Percentiles rank a stretch among this genome's conserved stretches.
Evolutionary conservation across 257 asterid species (phyloP).

Genomic region (Solanum bukasovii): DNA sequence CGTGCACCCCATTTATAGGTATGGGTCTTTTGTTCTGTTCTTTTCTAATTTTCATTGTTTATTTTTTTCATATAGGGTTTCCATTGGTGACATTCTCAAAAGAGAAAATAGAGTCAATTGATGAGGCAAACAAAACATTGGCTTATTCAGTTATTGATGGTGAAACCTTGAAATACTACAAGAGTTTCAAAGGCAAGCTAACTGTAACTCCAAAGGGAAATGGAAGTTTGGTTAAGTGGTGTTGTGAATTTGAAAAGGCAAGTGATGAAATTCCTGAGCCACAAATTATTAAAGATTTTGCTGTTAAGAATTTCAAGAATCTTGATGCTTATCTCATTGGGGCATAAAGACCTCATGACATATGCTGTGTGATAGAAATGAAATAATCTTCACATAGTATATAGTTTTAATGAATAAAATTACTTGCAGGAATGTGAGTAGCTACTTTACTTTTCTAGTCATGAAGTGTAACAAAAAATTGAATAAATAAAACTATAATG

Average conservation of each 20-base stretch:
- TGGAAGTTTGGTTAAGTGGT: conserved; percentile 57
- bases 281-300: conserved; percentile 54
- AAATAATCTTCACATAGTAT: background rate
- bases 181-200: conserved; percentile 38
- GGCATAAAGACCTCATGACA: background rate
- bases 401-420: conserved; percentile 6
- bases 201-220: conserved; percentile 31
- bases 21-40: no score
- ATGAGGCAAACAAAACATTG: conserved; percentile 40
- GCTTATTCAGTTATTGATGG: conserved; percentile 51
- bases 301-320: conserved; percentile 49
- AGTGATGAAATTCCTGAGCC: conserved; percentile 55
- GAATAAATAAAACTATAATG: background rate
- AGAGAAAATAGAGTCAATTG: conserved; percentile 64
- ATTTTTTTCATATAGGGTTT: conserved; percentile 17
- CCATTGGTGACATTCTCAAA: conserved; percentile 29
- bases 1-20: no score
- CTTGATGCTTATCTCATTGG: conserved; percentile 54
- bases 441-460: background rate
- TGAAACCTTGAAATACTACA: conserved; percentile 56
- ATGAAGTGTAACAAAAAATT: background rate
- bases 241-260: conserved; percentile 26
- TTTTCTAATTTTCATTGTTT: background rate
- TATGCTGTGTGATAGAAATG: background rate
- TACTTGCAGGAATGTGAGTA: background rate